Conservation (phyloP, 2,329 filamentous ascomycete genomes). For the Diaporthe ilicicola region DNA sequence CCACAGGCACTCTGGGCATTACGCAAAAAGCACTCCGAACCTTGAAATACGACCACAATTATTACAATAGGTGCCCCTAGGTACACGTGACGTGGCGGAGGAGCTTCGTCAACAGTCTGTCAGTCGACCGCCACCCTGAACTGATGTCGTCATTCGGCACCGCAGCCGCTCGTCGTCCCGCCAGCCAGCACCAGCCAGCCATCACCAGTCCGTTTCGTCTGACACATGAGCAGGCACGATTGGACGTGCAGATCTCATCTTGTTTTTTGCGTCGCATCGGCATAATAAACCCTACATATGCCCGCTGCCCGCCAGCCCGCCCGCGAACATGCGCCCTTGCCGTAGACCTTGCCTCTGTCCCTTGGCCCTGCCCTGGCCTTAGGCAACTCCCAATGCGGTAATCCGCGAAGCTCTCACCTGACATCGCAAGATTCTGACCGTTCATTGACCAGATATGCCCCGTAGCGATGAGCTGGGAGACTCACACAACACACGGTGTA, state of each 20-base stretch:
- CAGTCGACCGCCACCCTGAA: slow-evolving; percentile 19
- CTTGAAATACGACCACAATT: slow-evolving; percentile 15
- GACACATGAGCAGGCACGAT: slow-evolving; percentile 16
- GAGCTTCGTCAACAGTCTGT: slow-evolving; percentile 1
- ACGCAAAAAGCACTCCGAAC: background rate
- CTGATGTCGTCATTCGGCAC: slow-evolving; percentile 7
- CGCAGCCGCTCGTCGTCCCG: background rate
- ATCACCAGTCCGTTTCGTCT: slow-evolving; percentile 16
- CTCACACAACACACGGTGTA: background rate
- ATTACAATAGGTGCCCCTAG: background rate
- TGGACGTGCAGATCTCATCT: slow-evolving; percentile 12
- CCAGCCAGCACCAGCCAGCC: background rate
- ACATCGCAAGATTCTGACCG: slow-evolving; percentile 4
- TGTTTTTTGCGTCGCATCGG: slow-evolving; percentile 24
- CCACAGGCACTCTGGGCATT: background rate
- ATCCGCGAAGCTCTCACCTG: slow-evolving; percentile 21
- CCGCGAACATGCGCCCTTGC: slow-evolving; percentile 6
- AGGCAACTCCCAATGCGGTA: slow-evolving; percentile 28
- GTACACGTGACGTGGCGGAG: slow-evolving; percentile 3
- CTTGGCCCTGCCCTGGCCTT: background rate
- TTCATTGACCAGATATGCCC: background rate
- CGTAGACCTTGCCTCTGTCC: slow-evolving; percentile 11
- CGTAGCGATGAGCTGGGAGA: background rate
- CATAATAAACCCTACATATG: slow-evolving; percentile 16
- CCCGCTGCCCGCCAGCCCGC: background rate